phyloP scores from a whole-genome alignment of 2,329 filamentous ascomycete species.

The Septoria linicola region DNA sequence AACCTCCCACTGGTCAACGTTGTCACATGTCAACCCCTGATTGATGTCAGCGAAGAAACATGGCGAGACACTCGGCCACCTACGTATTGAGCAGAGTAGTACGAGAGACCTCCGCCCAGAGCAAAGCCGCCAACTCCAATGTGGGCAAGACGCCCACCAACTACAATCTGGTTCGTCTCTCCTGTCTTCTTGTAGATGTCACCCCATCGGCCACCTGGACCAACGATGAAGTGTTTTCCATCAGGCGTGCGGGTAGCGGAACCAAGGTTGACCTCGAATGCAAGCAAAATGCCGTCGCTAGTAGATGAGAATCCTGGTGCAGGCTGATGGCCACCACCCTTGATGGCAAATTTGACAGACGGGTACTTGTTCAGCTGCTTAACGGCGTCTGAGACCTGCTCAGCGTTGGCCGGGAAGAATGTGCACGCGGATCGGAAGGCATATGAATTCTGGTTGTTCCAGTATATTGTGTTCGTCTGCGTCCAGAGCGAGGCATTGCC shows the following conservation, averaged over 20 bases:
- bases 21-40: conserved; percentile 22
- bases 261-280: conserved; percentile 44
- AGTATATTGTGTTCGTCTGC: conserved; percentile 27
- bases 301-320: conserved; percentile 50
- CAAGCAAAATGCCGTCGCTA: conserved; percentile 46
- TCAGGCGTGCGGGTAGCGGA: conserved; percentile 37
- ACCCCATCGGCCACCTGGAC: conserved; percentile 25
- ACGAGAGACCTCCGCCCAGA: conserved; percentile 25
- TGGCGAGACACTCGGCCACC: neutral
- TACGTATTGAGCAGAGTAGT: conserved; percentile 25
- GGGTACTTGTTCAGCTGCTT: conserved; percentile 49
- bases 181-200: conserved; percentile 25
- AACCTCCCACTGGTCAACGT: conserved; percentile 41
- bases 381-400: conserved; percentile 56
- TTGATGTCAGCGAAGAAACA: neutral
- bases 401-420: conserved; percentile 48
- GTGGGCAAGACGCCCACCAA: conserved; percentile 22
- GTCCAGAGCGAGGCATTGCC: conserved; percentile 22
- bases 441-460: conserved; percentile 28
- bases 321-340: conserved; percentile 51
- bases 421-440: conserved; percentile 26
- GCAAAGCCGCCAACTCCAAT: conserved; percentile 22
- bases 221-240: conserved; percentile 23
- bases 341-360: conserved; percentile 55
- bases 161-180: conserved; percentile 22